These are phyloP conservation scores for Urochloa ruziziensis DNA, from an alignment of 176 grass and related monocot genomes.

Conservation along the genomic window DNA sequence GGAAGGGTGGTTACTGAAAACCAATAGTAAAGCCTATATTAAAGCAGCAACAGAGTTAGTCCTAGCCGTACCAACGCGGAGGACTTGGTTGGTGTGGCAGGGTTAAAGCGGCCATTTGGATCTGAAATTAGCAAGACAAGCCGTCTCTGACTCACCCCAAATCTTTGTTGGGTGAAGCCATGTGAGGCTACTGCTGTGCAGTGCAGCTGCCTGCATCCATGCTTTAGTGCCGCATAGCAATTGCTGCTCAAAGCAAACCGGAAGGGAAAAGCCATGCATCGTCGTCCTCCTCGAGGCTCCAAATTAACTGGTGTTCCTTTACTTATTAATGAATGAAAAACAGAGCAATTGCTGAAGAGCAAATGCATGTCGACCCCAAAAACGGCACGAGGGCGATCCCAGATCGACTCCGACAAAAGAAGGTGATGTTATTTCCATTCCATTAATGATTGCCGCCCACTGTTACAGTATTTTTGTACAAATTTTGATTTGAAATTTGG, in stretches of 20 bases:
- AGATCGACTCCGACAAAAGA: not conserved
- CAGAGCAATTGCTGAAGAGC: not conserved
- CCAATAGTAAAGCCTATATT: not conserved
- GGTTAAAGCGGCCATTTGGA: conserved; percentile 30
- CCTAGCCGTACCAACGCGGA: not conserved
- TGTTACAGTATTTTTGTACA: not conserved
- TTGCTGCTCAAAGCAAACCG: not conserved
- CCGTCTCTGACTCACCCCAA: not conserved
- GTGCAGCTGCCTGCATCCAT: not conserved
- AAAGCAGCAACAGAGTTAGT: conserved; percentile 23
- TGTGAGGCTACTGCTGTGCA: conserved; percentile 22
- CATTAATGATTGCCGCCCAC: not conserved
- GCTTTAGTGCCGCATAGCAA: not conserved
- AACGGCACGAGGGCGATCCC: not conserved
- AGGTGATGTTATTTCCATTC: conserved; percentile 2
- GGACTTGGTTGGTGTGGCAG: conserved; percentile 25
- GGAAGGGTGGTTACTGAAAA: conserved; percentile 10
- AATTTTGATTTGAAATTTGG: not conserved
- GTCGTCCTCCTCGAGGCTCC: not conserved
- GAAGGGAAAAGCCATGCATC: not conserved
- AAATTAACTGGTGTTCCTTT: not conserved
- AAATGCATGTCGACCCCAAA: conserved; percentile 28
- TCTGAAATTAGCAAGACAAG: not conserved
- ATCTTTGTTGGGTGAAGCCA: conserved; percentile 1
- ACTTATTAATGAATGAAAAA: not conserved